Evolutionary conservation across 257 asterid species (phyloP), one percentile per base, ranked within the genome.

Genomic region (Plectranthus barbatus): DNA sequence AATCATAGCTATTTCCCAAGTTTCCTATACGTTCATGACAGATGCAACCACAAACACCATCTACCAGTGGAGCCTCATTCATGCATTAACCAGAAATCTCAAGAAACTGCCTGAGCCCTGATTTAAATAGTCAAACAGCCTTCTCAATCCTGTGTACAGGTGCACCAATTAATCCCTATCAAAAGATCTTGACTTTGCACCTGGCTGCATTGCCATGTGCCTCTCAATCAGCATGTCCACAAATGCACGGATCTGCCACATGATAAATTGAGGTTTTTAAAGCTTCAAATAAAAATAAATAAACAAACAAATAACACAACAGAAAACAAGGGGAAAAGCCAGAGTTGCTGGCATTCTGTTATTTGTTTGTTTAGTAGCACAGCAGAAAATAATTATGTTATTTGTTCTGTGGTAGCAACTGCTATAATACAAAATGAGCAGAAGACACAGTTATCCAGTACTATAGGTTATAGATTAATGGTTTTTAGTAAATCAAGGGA

Each of bases 211-310:
- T 64, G 80, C 76, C 88, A 90, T 80, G 77, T 82, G 92, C 76
- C 94, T 84, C 51, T 93, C 99, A 60, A 93, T 86, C 82, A 93
- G 76, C 81, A 39, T 77, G 83, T 93, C 99, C 77, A 93, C 99
- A 14, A 90, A 93, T 44, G 91, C 95, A 66, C 99, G 95, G 55
- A 93, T 93, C 99, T 93, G 94, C 62, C 62, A 74, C 24, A 63
- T 48, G 73, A 48, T 51, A 42, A 47, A 70, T 53, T 31, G 70
- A 68, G 70, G 62, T 60, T 49, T 56, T 62, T 4, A 23, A 67
- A 50, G 71, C 66, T 56, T 53, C 62, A 51, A 51, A 61, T 41
- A 20, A 57, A 74, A 55, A 51, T 45, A 52, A 31, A 45, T 15
- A 47, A 11, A 7, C 21, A 12, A 33, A 9, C 21, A 50, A 11